phyloP scores from a whole-genome alignment of 2,329 filamentous ascomycete species.

The Apiospora koreana region DNA sequence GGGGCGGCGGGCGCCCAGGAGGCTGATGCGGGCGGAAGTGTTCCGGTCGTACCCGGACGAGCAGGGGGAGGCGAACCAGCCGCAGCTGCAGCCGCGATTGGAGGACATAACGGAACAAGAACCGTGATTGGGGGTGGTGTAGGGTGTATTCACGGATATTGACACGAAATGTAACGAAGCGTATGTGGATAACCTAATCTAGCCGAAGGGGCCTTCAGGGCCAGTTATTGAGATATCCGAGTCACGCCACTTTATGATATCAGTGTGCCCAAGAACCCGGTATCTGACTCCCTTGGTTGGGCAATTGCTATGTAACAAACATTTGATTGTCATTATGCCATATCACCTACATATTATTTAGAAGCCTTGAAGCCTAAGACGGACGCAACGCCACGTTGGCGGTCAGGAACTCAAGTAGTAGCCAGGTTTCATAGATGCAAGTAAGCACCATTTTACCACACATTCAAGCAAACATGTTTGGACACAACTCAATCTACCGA shows the following conservation, averaged over 20 bases:
- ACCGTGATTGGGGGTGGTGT: constrained; percentile 26
- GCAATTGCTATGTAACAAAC: background rate
- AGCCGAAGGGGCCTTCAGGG: background rate
- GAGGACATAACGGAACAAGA: constrained; percentile 43
- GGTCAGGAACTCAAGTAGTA: background rate
- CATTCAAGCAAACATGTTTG: background rate
- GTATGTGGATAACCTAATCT: constrained; percentile 4
- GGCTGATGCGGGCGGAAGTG: constrained; percentile 70
- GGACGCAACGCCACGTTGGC: background rate
- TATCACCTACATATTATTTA: background rate
- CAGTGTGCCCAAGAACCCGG: background rate
- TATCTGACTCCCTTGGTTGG: background rate
- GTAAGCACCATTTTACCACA: background rate
- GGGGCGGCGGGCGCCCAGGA: constrained; percentile 66
- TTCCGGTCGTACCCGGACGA: constrained; percentile 45
- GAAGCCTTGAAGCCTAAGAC: background rate
- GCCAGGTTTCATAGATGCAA: background rate
- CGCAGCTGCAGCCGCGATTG: constrained; percentile 42
- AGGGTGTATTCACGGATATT: background rate
- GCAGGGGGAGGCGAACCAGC: constrained; percentile 40
- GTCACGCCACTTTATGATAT: background rate
- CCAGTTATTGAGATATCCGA: background rate
- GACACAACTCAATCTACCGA: background rate
- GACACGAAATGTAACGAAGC: background rate
- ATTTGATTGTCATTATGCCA: background rate